phyloP scores from a whole-genome alignment of 805 yeast genomes.

The Cyberlindnera maclurae region DNA sequence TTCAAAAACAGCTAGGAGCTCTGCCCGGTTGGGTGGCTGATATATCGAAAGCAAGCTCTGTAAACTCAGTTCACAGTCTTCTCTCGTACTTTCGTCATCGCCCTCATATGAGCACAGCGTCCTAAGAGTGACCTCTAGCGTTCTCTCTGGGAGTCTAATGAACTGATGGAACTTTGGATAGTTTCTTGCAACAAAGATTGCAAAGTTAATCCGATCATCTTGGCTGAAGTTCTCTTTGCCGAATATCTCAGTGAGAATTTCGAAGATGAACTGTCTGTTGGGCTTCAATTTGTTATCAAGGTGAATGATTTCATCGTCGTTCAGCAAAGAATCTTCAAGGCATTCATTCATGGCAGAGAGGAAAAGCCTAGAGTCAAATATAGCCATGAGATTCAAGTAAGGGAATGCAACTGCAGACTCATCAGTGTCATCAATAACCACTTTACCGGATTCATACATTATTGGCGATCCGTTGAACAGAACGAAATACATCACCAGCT shows the following conservation, averaged over 20 bases:
- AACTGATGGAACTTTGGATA: constrained; percentile 84
- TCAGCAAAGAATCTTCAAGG: constrained; percentile 71
- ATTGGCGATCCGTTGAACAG: constrained; percentile 52
- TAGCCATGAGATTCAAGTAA: constrained; percentile 52
- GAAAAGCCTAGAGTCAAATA: constrained; percentile 48
- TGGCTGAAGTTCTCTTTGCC: constrained; percentile 29
- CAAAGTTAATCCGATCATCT: constrained; percentile 31
- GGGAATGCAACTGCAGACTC: constrained; percentile 56
- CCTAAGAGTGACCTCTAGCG: constrained; percentile 40
- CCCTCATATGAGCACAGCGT: constrained; percentile 38
- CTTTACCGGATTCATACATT: constrained; percentile 18
- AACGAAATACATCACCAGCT: constrained; percentile 44
- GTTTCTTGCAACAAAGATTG: constrained; percentile 73
- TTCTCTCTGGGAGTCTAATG: constrained; percentile 58
- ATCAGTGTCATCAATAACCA: constrained; percentile 25
- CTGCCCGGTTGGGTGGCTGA: constrained; percentile 47
- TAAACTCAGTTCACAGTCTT: constrained; percentile 70
- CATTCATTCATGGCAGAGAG: constrained; percentile 70
- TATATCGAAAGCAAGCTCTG: constrained; percentile 64
- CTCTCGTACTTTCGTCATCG: constrained; percentile 25
- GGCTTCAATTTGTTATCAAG: constrained; percentile 28
- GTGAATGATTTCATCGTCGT: constrained; percentile 43
- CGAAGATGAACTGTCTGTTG: constrained; percentile 72
- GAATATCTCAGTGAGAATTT: constrained; percentile 57
- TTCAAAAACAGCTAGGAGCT: constrained; percentile 43